A percentile compares a stretch with the other conserved stretches of the same genome.
Evolutionary conservation across 805 yeast species (phyloP).

Genomic region (Monosporozyma servazzii): DNA sequence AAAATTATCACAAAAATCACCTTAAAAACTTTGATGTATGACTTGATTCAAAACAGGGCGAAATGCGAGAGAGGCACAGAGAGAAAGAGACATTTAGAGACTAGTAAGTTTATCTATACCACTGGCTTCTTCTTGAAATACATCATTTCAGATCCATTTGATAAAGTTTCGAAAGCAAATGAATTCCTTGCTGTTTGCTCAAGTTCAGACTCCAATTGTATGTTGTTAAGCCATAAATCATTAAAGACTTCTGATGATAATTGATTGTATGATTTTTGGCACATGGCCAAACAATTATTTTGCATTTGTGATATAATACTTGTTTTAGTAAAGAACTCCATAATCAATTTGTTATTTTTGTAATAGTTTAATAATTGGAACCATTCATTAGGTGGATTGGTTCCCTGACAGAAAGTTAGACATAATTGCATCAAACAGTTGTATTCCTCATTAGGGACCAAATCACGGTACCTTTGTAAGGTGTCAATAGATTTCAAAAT

Average conservation of each 20-base stretch:
- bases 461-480: neutral
- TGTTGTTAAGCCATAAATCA: constrained; percentile 10
- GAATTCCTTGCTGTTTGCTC: neutral
- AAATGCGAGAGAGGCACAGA: neutral
- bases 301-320: constrained; percentile 14
- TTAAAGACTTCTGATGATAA: constrained; percentile 9
- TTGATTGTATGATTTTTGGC: constrained; percentile 17
- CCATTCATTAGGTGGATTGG: constrained; percentile 9
- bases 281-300: constrained; percentile 6
- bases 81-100: neutral
- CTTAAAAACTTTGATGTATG: neutral
- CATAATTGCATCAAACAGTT: neutral
- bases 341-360: constrained; percentile 1
- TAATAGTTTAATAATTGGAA: constrained; percentile 6
- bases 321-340: constrained; percentile 8
- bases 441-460: neutral
- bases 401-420: constrained; percentile 1
- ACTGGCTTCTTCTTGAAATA: constrained; percentile 7
- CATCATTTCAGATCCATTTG: constrained; percentile 6
- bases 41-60: neutral
- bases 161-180: constrained; percentile 4
- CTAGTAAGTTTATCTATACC: neutral
- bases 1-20: neutral
- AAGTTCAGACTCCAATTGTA: neutral
- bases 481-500: constrained; percentile 9